Base-by-base conservation (phyloP, 2,329 filamentous ascomycete genomes). In the Pyrenochaeta sp. region DNA sequence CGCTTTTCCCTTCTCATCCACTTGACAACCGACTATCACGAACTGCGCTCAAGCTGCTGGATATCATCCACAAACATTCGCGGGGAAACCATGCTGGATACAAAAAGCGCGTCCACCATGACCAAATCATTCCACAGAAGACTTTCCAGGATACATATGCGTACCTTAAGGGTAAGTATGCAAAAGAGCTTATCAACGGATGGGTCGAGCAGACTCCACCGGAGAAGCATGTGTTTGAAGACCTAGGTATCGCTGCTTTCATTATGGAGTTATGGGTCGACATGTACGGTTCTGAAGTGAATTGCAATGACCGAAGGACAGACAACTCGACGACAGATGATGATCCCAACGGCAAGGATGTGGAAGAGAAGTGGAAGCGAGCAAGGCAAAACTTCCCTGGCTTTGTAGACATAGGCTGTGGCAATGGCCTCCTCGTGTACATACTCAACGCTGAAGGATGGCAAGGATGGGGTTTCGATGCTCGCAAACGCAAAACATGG, bases 381-480 rank as follows among this genome's bases (percentile, higher is more conserved):
- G 39, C 43, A 29, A 51, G 44, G 42, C 17, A 40, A 11, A 47
- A 20, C 14, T 97, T 97, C 65, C 91, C 92, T 0, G 93, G 94
- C 0, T 99, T 98, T 67, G 90, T 97, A 17, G 95, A 99, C 69
- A 92, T 99, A 40, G 95, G 94, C 4, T 98, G 95, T 71, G 95
- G 95, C 1, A 99, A 98, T 69, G 95, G 95, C 1, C 81, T 99
- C 3, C 83, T 99, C 1, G 91, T 96, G 7, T 86, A 96, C 69
- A 85, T 99, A 32, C 83, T 99, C 4, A 82, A 87, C 12, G 79
- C 83, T 54, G 93, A 98, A 76, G 92, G 92, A 10, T 98, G 92
- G 74, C 64, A 72, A 0, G 95, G 95, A 18, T 96, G 89, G 86
- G 95, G 95, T 0, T 97, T 98, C 67, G 95, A 99, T 74, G 95